Conservation (phyloP, 495 filamentous ascomycete genomes). For the Copromyces sp. region DNA sequence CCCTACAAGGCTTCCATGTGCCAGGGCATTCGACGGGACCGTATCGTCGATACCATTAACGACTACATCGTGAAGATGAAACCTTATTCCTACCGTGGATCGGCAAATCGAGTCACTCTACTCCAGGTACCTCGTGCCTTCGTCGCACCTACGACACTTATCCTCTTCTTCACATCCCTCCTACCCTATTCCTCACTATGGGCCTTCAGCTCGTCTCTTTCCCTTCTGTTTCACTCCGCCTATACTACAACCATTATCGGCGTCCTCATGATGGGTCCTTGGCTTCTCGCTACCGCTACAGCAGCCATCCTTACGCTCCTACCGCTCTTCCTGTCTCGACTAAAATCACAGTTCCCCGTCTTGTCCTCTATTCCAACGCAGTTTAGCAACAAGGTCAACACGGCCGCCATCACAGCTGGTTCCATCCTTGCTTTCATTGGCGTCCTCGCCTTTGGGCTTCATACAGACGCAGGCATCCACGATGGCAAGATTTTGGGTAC, state of each 20-base stretch:
- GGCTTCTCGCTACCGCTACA: slow-evolving; percentile 24
- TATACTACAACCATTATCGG: slow-evolving; percentile 21
- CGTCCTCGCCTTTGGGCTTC: slow-evolving; percentile 31
- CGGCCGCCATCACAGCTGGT: slow-evolving; percentile 22
- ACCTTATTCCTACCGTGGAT: slow-evolving; percentile 24
- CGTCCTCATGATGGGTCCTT: slow-evolving; percentile 31
- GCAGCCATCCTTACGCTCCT: slow-evolving; percentile 16
- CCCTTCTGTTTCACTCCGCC: slow-evolving; percentile 33
- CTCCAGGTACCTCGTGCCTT: slow-evolving; percentile 35
- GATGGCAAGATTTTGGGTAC: slow-evolving; percentile 8
- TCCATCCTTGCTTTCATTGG: slow-evolving; percentile 28
- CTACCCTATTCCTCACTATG: slow-evolving; percentile 33
- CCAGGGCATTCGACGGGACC: slow-evolving; percentile 17
- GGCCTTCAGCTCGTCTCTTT: slow-evolving; percentile 32
- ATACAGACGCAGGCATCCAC: slow-evolving; percentile 24
- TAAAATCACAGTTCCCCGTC: not conserved
- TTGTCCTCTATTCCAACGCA: slow-evolving; percentile 7
- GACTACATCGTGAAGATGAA: slow-evolving; percentile 30
- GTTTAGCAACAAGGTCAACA: slow-evolving; percentile 21
- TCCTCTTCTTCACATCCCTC: slow-evolving; percentile 33
- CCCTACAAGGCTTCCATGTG: slow-evolving; percentile 22
- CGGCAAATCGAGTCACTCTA: slow-evolving; percentile 15
- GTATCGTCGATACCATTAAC: slow-evolving; percentile 18
- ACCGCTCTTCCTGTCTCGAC: not conserved
- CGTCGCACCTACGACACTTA: slow-evolving; percentile 31